Evolutionary conservation across 1,284 basidiomycete genomes (phyloP).

Genomic region (Gomphus bonarii): DNA sequence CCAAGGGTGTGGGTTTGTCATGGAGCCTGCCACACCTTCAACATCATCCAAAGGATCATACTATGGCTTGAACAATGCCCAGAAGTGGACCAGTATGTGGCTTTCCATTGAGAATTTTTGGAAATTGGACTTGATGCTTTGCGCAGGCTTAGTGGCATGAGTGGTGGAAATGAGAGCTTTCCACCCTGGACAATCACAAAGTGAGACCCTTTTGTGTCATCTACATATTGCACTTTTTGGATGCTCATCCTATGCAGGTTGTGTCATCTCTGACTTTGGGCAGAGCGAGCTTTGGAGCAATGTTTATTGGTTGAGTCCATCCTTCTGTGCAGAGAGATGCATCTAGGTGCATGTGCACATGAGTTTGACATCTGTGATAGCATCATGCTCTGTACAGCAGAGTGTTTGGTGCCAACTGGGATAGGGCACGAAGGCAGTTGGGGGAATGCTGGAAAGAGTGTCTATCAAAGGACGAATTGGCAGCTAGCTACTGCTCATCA

Average conservation of each 20-base stretch:
- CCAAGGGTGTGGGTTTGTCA: not conserved
- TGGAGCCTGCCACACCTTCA: constrained; percentile 15
- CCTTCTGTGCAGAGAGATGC: no score
- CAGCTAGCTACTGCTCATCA: no score
- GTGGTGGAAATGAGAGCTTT: constrained; percentile 28
- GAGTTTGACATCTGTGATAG: no score
- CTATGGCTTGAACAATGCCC: constrained; percentile 7
- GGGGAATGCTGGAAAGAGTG: no score
- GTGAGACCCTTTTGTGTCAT: constrained; percentile 21
- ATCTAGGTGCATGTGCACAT: no score
- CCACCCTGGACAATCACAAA: constrained; percentile 69
- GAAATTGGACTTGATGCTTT: constrained; percentile 39
- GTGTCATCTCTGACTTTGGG: constrained; percentile 70
- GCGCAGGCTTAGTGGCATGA: constrained; percentile 29
- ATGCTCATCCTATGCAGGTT: constrained; percentile 25
- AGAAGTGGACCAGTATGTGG: constrained; percentile 8
- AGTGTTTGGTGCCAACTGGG: no score
- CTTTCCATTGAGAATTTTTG: constrained; percentile 36
- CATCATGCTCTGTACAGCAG: no score
- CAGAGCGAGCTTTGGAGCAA: constrained; percentile 70
- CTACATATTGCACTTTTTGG: constrained; percentile 4
- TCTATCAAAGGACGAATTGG: no score
- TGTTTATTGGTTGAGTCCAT: constrained; percentile 48
- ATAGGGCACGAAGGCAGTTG: no score
- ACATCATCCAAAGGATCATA: constrained; percentile 13